phyloP scores from a whole-genome alignment of 208 protist species.

The Wallacemonas sp. region DNA sequence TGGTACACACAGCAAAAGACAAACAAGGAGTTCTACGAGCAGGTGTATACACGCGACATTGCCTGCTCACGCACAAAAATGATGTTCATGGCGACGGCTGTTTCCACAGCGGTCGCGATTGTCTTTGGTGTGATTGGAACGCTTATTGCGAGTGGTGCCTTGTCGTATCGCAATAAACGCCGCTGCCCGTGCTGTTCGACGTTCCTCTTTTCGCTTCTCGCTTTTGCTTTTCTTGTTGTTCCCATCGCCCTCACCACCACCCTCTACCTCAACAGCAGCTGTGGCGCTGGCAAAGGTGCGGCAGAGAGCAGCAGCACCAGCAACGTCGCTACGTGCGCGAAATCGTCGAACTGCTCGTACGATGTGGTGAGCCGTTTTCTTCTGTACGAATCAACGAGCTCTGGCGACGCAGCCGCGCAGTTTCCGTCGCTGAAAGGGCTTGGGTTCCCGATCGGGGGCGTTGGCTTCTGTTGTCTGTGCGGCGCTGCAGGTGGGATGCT shows the following conservation, averaged over 20 bases:
- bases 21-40: conserved; percentile 8
- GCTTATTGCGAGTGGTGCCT: conserved; percentile 5
- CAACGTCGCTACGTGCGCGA: no score
- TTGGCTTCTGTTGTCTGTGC: conserved; percentile 21
- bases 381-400: not conserved
- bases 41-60: conserved; percentile 11
- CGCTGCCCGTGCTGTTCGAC: conserved; percentile 17
- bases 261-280: conserved; percentile 19
- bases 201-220: conserved; percentile 15
- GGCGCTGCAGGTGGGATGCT: conserved; percentile 12
- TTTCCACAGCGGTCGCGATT: conserved; percentile 1
- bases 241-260: conserved; percentile 5
- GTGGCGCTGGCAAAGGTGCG: no score
- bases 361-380: conserved; percentile 1
- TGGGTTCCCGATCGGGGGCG: conserved; percentile 8
- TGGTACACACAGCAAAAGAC: conserved; percentile 15
- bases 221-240: conserved; percentile 16
- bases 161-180: conserved; percentile 2
- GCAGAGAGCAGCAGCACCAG: no score
- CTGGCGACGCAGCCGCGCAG: not conserved
- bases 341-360: conserved; percentile 9
- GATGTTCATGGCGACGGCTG: conserved; percentile 13
- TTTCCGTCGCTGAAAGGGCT: conserved; percentile 6
- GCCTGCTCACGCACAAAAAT: not conserved
- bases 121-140: conserved; percentile 17